Percentiles rank a stretch among this genome's conserved stretches.
Conservation (phyloP, 805 yeast species). For the Dipodascus albidus region DNA sequence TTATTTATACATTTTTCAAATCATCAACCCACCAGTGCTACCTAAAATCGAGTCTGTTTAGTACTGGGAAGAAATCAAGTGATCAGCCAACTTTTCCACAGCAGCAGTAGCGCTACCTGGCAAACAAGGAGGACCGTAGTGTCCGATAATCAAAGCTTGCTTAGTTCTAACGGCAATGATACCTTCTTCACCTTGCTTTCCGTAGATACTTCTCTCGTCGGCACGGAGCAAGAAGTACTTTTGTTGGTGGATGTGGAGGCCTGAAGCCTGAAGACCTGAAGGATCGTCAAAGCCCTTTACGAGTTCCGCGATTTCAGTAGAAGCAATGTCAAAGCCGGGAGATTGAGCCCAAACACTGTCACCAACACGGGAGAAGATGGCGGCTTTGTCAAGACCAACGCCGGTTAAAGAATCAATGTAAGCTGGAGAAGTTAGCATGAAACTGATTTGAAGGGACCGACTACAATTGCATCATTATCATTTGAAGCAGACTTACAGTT, state of each 20-base stretch:
- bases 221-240: conserved; percentile 85
- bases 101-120: conserved; percentile 93
- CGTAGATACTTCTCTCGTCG: conserved; percentile 88
- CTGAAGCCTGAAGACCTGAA: conserved; percentile 66
- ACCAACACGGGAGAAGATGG: conserved; percentile 88
- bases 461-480: background rate
- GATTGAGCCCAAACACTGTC: conserved; percentile 91
- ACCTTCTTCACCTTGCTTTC: conserved; percentile 82
- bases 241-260: conserved; percentile 73
- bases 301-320: conserved; percentile 60
- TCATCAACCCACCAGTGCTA: background rate
- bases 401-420: conserved; percentile 88
- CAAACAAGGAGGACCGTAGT: conserved; percentile 81
- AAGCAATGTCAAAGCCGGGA: conserved; percentile 48
- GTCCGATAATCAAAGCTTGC: conserved; percentile 89
- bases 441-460: too few relatives aligned
- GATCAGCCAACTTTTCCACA: conserved; percentile 93
- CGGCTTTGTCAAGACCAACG: conserved; percentile 85
- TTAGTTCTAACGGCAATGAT: conserved; percentile 84
- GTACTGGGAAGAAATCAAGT: conserved; percentile 42
- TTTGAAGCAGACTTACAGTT: background rate
- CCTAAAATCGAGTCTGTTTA: background rate
- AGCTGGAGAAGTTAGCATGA: too few relatives aligned
- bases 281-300: conserved; percentile 78
- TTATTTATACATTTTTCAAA: background rate